Base-by-base conservation (phyloP, 257 asterid species). In the Petrea volubilis region DNA sequence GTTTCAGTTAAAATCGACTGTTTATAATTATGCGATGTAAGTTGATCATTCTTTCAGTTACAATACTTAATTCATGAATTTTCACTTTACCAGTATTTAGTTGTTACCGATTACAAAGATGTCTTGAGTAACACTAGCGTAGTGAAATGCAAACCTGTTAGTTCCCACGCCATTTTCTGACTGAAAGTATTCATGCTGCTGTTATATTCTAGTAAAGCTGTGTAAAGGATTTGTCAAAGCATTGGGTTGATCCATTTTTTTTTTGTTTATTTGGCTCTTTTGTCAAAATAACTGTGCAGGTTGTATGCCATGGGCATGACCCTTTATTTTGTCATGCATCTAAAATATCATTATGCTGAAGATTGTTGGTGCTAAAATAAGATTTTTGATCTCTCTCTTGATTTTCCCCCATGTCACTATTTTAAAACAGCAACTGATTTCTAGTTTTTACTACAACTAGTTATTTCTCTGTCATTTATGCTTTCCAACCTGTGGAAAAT, bases 321-420 rank as follows among this genome's bases (percentile, higher is more conserved):
- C 58, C 53, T 40, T 62, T 53, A 68, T 68, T 27, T 58, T 70
- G 34, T 70, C 58, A 38, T 46, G 25, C 58, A 15, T 51, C 62
- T 18, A n/a, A 55, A 73, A 51, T 28, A 11, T 38, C 40, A 33
- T 55, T 29, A 33, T 56, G 66, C 40, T 46, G 57, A 57, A 24
- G 15, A 53, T 17, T 50, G 15, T 38, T 56, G 40, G 52, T 24
- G 13, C 28, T 38, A 28, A 12, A 34, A 21, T 44, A 36, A 67
- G 17, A 21, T 44, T n/a, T n/a, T n/a, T n/a, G n/a, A n/a, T 14
- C 73, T 34, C 29, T 51, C 46, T 34, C 20, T 63, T 47, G 66
- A 34, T 23, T 36, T 31, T 38, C 4, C 13, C 29, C 43, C 12
- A 17, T 1, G 60, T 34, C 44, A 20, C 27, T 15, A 13, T 55